A percentile compares a stretch with the other conserved stretches of the same genome.
Conservation (phyloP, 352 stramenopile genomes). For the Thalassiosira hispida region DNA sequence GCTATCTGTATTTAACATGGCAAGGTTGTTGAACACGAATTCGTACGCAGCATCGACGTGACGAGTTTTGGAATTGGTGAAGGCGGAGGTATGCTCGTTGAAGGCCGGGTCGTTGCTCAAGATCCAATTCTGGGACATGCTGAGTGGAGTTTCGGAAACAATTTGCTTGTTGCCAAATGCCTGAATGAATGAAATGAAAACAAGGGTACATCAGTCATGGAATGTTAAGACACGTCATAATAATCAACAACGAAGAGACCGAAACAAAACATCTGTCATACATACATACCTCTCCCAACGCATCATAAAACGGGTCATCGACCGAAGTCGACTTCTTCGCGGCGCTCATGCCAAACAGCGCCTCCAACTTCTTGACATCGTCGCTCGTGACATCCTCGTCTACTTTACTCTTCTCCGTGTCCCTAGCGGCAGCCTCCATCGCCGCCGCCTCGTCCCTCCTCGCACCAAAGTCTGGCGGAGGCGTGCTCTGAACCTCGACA, state of each 20-base stretch:
- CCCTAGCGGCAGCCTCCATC: conserved; percentile 2
- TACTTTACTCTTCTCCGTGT: conserved; percentile 2
- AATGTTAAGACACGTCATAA: neutral
- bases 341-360: conserved; percentile 72
- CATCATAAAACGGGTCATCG: conserved; percentile 75
- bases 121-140: conserved; percentile 72
- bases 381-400: conserved; percentile 56
- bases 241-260: too few species aligned
- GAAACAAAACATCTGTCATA: neutral
- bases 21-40: conserved; percentile 79
- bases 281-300: conserved; percentile 57
- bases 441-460: conserved; percentile 2
- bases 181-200: conserved; percentile 12
- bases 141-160: conserved; percentile 49
- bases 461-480: conserved; percentile 60
- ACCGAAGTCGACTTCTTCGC: conserved; percentile 44
- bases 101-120: conserved; percentile 59
- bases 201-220: too few species aligned
- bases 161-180: conserved; percentile 65
- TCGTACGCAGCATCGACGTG: conserved; percentile 79
- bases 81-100: conserved; percentile 54
- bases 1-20: conserved; percentile 53
- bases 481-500: conserved; percentile 72
- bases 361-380: conserved; percentile 73
- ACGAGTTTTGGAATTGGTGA: conserved; percentile 66